These are phyloP conservation scores for Xylaria sp. DNA, from an alignment of 2,329 filamentous ascomycete genomes.

Conservation along the genomic window DNA sequence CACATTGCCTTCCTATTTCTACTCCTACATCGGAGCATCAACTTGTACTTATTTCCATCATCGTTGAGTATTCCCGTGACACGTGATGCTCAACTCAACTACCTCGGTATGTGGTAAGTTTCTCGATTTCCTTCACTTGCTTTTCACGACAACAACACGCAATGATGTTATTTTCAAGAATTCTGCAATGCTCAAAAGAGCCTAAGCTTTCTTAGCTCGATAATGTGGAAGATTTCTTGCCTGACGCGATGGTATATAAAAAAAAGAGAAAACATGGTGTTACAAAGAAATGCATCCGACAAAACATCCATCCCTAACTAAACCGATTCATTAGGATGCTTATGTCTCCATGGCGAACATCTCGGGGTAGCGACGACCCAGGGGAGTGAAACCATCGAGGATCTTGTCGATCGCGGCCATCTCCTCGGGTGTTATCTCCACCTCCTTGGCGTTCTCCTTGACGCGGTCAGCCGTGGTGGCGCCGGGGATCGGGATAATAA, in stretches of 20 bases:
- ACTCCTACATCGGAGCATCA: too few relatives aligned
- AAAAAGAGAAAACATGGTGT: not conserved
- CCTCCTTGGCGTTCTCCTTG: slow-evolving; percentile 52
- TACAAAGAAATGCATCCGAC: not conserved
- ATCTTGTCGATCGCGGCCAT: slow-evolving; percentile 46
- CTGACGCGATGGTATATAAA: slow-evolving; percentile 24
- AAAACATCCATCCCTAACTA: not conserved
- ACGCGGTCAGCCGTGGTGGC: slow-evolving; percentile 52
- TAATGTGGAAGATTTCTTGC: slow-evolving; percentile 33
- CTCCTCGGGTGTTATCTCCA: slow-evolving; percentile 47
- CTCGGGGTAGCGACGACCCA: slow-evolving; percentile 46
- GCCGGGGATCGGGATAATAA: slow-evolving; percentile 62
- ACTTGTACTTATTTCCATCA: too few relatives aligned
- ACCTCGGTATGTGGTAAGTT: slow-evolving; percentile 6
- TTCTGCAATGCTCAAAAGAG: slow-evolving; percentile 35
- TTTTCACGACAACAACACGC: not conserved
- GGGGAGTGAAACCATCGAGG: slow-evolving; percentile 42
- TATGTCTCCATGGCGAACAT: slow-evolving; percentile 36
- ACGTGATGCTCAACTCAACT: not conserved
- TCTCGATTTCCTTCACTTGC: not conserved
- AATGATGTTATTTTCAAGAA: slow-evolving; percentile 34
- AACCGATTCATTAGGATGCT: not conserved
- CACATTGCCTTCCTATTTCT: too few relatives aligned
- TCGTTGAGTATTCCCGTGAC: too few relatives aligned
- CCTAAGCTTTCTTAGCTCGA: slow-evolving; percentile 16